A percentile compares a stretch with the other conserved stretches of the same genome.
Evolutionary conservation across 768 basidiomycete species (phyloP).

Genomic region (Leccinum subgranulosum): DNA sequence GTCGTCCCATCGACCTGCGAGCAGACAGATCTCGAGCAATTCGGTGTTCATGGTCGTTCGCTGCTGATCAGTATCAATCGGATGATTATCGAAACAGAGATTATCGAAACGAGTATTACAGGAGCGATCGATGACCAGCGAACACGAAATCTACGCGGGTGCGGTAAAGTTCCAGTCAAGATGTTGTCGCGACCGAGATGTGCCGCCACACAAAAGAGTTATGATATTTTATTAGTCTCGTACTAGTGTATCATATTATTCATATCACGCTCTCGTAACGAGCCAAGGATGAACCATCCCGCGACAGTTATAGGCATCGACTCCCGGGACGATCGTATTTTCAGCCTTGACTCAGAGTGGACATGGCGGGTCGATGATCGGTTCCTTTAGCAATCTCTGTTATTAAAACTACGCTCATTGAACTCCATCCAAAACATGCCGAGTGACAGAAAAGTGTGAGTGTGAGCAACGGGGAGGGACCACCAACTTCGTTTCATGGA

Average conservation of each 20-base stretch:
- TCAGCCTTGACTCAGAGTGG: neutral
- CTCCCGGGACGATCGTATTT: neutral
- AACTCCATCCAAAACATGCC: neutral
- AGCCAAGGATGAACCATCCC: neutral
- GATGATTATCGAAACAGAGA: neutral
- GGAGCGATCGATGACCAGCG: neutral
- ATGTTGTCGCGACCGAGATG: constrained; percentile 12
- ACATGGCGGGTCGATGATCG: neutral
- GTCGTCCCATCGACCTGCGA: constrained; percentile 48
- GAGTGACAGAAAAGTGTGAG: neutral
- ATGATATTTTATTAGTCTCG: no score
- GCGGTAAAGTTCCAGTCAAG: neutral
- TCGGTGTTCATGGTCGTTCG: constrained; percentile 17
- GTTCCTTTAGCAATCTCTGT: neutral
- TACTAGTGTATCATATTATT: no score
- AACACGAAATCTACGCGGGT: neutral
- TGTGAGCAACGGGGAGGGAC: neutral
- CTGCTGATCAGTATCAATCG: neutral
- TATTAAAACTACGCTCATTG: neutral
- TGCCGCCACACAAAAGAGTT: neutral
- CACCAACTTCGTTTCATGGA: neutral
- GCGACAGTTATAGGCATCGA: neutral
- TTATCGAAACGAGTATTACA: neutral
- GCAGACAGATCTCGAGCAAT: constrained; percentile 51
- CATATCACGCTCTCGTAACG: neutral